A percentile compares a stretch with the other conserved stretches of the same genome.
Conservation (phyloP, 2,329 filamentous ascomycete genomes). For the Stagonosporopsis chrysanthemi region DNA sequence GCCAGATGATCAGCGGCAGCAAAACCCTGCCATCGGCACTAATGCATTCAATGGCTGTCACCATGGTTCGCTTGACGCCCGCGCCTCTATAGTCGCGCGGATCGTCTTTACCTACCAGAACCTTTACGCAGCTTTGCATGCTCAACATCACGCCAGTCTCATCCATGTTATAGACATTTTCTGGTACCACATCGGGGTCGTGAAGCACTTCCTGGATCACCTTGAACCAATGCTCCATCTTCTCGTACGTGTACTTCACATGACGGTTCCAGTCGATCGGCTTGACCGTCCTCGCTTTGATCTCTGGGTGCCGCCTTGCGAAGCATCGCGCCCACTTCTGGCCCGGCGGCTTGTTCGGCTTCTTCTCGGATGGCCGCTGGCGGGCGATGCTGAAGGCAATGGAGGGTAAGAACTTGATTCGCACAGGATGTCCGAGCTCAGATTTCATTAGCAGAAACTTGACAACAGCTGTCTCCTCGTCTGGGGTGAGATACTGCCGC, state of each 20-base stretch:
- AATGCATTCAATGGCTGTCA: conserved; percentile 24
- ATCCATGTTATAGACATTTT: conserved; percentile 25
- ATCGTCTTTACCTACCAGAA: conserved; percentile 29
- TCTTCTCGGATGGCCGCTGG: background rate
- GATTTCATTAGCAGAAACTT: background rate
- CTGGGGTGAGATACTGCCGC: no score
- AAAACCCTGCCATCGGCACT: conserved; percentile 23
- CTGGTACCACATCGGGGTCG: conserved; percentile 20
- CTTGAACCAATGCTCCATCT: conserved; percentile 36
- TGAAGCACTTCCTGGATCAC: conserved; percentile 26
- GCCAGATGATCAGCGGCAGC: conserved; percentile 26
- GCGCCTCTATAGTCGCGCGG: conserved; percentile 22
- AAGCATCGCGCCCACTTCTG: conserved; percentile 3
- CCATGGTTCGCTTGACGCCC: no score
- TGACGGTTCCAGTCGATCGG: conserved; percentile 34
- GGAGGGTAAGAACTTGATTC: conserved; percentile 31
- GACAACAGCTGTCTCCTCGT: no score
- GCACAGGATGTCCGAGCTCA: conserved; percentile 24
- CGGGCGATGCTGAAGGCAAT: conserved; percentile 23
- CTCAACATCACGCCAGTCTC: no score
- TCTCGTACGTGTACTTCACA: conserved; percentile 28
- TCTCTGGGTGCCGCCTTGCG: background rate
- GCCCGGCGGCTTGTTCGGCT: background rate
- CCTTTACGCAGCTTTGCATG: conserved; percentile 25
- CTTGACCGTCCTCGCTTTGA: conserved; percentile 1